Percentiles rank a stretch among this genome's conserved stretches.
Conservation (phyloP, 768 basidiomycete species). For the Inosperma sp. region DNA sequence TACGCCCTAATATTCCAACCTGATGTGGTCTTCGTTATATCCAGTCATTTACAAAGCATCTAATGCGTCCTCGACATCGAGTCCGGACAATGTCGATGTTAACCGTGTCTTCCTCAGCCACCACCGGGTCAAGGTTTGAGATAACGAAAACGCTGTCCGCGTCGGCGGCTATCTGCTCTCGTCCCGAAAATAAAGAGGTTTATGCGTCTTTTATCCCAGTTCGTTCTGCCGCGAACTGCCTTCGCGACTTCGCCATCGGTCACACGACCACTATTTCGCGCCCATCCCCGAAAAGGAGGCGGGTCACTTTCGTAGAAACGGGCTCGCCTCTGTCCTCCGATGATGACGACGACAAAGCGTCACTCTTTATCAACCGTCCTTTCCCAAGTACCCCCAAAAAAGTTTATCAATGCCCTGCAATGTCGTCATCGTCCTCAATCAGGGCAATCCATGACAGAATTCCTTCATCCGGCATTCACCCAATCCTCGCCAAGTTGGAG, state of each 20-base stretch:
- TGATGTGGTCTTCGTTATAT: background rate
- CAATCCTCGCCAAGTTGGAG: constrained; percentile 50
- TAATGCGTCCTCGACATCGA: constrained; percentile 14
- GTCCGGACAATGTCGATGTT: constrained; percentile 26
- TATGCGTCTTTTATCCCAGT: constrained; percentile 28
- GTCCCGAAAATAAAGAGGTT: constrained; percentile 20
- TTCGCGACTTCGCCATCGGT: constrained; percentile 20
- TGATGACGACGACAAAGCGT: constrained; percentile 15
- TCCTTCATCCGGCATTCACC: constrained; percentile 34
- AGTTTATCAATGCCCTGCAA: constrained; percentile 12
- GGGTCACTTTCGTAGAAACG: constrained; percentile 22
- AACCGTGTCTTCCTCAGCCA: constrained; percentile 24
- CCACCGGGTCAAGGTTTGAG: constrained; percentile 19
- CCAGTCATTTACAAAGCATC: background rate
- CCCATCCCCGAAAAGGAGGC: constrained; percentile 15
- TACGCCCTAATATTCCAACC: no score
- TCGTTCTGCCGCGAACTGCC: constrained; percentile 22
- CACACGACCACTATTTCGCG: constrained; percentile 14
- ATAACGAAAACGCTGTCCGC: constrained; percentile 25
- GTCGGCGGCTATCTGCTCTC: constrained; percentile 14
- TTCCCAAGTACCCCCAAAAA: constrained; percentile 8
- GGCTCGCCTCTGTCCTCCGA: constrained; percentile 16
- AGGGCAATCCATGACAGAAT: background rate
- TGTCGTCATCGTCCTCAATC: constrained; percentile 3
- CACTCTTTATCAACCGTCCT: constrained; percentile 3